These are phyloP conservation scores for Biscutella laevigata DNA, from an alignment of 441 rosid genomes.

Conservation along the genomic window DNA sequence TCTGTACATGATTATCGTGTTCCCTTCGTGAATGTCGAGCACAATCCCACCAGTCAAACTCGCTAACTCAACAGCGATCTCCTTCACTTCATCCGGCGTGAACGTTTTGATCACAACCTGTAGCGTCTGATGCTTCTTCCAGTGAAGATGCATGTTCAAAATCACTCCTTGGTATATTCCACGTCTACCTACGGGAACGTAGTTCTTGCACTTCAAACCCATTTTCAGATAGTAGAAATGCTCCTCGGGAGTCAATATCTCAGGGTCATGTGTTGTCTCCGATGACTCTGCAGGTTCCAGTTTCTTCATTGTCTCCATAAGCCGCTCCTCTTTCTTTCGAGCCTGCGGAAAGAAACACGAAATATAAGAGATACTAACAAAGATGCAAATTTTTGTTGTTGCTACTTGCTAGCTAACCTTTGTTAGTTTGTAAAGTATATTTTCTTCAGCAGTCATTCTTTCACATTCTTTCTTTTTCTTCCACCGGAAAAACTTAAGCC, in stretches of 20 bases:
- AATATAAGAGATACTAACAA: background rate
- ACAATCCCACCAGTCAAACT: conserved; percentile 82
- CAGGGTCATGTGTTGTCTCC: conserved; percentile 77
- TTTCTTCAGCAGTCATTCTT: conserved; percentile 87
- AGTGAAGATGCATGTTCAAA: conserved; percentile 95
- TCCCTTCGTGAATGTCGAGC: conserved; percentile 69
- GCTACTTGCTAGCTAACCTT: conserved; percentile 41
- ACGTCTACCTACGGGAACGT: conserved; percentile 82
- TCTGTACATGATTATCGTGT: conserved; percentile 86
- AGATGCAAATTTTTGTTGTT: background rate
- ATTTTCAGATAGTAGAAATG: conserved; percentile 80
- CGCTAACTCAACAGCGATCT: conserved; percentile 76
- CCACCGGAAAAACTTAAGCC: conserved; percentile 85
- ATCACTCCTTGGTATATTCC: conserved; percentile 96
- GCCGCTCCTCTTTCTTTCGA: conserved; percentile 67
- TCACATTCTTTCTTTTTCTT: conserved; percentile 85
- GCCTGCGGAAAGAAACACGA: conserved; percentile 39
- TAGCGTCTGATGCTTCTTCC: conserved; percentile 95
- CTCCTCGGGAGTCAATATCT: conserved; percentile 90
- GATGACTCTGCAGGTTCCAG: conserved; percentile 70
- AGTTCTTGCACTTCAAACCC: conserved; percentile 86
- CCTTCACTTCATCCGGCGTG: conserved; percentile 75
- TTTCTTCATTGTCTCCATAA: conserved; percentile 59
- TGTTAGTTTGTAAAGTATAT: conserved; percentile 57
- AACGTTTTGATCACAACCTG: conserved; percentile 83